These are phyloP conservation scores for Metrosideros polymorpha DNA, from an alignment of 441 rosid genomes.

Conservation along the genomic window DNA sequence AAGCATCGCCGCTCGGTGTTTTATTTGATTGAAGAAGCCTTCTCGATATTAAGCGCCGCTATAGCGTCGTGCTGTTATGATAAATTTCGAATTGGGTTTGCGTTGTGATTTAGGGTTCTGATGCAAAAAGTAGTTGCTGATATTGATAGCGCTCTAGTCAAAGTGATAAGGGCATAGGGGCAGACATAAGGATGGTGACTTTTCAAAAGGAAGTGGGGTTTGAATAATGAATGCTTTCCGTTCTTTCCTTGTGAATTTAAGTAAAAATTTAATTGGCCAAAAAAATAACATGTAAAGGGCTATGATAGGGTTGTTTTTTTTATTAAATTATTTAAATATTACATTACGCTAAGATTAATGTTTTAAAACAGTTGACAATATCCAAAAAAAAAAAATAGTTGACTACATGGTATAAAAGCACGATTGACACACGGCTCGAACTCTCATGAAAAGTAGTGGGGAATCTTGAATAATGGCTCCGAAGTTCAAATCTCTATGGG, in stretches of 20 bases:
- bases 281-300: background rate
- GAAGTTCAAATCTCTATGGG: background rate
- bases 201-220: background rate
- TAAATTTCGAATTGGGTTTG: background rate
- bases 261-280: background rate
- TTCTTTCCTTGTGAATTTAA: background rate
- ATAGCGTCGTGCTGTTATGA: background rate
- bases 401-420: rapidly evolving
- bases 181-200: background rate
- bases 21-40: background rate
- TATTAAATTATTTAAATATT: background rate
- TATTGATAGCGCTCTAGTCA: background rate
- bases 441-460: no score
- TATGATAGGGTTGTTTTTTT: background rate
- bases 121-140: background rate
- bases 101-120: background rate
- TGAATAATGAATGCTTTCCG: background rate
- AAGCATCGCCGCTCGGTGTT: background rate
- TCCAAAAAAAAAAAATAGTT: rapidly evolving
- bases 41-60: background rate
- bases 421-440: no score
- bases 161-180: background rate
- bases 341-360: background rate
- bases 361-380: background rate
- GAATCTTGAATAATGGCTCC: no score